Evolutionary conservation across 495 filamentous ascomycete species (phyloP).

Genomic region (Polyplosphaeria fusca): DNA sequence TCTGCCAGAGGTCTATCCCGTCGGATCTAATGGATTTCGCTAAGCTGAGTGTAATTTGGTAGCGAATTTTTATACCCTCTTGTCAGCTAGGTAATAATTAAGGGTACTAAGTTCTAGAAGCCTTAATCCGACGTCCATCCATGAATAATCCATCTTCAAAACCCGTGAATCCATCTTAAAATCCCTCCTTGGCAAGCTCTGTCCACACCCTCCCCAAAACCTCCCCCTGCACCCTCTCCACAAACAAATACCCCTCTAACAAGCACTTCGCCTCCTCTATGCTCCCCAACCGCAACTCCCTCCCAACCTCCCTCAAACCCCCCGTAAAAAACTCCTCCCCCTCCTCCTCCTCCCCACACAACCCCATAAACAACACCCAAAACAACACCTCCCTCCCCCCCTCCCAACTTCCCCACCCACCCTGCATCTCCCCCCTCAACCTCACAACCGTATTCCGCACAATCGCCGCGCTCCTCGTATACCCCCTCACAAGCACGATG

Average conservation of each 20-base stretch:
- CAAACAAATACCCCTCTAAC: neutral
- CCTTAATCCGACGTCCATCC: too few relatives aligned
- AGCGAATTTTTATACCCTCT: too few relatives aligned
- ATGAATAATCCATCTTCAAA: too few relatives aligned
- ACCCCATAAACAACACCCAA: slow-evolving; percentile 1
- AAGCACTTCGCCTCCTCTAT: neutral
- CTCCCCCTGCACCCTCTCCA: neutral
- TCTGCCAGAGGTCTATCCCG: too few relatives aligned
- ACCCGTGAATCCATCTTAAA: too few relatives aligned
- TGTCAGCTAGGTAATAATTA: too few relatives aligned
- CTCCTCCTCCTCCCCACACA: neutral
- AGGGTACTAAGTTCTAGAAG: too few relatives aligned
- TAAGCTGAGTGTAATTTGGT: too few relatives aligned
- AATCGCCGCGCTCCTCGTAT: neutral
- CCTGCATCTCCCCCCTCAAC: neutral
- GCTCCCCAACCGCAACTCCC: neutral
- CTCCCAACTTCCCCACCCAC: neutral
- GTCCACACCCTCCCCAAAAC: neutral
- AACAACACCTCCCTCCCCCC: neutral
- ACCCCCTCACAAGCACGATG: neutral
- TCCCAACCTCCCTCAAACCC: neutral
- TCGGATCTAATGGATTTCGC: too few relatives aligned
- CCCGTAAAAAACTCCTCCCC: neutral
- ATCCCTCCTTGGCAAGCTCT: neutral
- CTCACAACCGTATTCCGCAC: neutral